Conservation (phyloP, 768 basidiomycete genomes). For the Auricularia auricula-judae region DNA sequence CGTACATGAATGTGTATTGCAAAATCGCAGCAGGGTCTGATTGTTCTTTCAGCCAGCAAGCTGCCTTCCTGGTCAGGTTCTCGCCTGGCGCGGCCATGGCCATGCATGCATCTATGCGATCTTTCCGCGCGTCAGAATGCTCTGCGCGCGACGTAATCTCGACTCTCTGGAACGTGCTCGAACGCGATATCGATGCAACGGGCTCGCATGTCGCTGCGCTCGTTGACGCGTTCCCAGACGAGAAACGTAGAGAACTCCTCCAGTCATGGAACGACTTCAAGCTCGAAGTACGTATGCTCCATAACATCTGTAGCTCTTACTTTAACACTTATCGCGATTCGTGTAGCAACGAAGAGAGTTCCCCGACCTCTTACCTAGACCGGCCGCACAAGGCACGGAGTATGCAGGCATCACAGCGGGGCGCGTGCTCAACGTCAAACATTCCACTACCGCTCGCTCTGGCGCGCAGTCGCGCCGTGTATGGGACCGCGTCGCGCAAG, state of each 20-base stretch:
- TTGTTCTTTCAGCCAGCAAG: conserved; percentile 42
- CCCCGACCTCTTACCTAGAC: conserved; percentile 53
- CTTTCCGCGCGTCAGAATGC: conserved; percentile 67
- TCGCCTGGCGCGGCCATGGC: conserved; percentile 49
- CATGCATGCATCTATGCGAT: conserved; percentile 64
- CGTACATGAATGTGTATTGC: neutral
- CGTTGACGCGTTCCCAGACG: conserved; percentile 62
- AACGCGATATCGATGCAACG: conserved; percentile 57
- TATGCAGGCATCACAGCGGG: conserved; percentile 77
- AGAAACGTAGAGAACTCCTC: conserved; percentile 70
- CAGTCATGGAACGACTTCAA: conserved; percentile 76
- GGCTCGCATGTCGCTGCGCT: conserved; percentile 61
- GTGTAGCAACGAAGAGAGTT: conserved; percentile 73
- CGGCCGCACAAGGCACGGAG: conserved; percentile 41
- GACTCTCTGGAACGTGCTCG: conserved; percentile 75
- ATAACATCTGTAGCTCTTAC: neutral
- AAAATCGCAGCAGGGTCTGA: neutral
- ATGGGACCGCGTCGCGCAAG: conserved; percentile 80
- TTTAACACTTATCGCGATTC: neutral
- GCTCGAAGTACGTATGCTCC: conserved; percentile 48
- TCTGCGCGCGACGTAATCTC: conserved; percentile 77
- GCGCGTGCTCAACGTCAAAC: conserved; percentile 74
- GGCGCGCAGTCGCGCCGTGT: conserved; percentile 50
- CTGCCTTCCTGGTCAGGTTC: conserved; percentile 53
- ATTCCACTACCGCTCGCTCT: conserved; percentile 46